These are phyloP conservation scores for Suillus subaureus DNA, from an alignment of 768 basidiomycete species.

Conservation along the genomic window DNA sequence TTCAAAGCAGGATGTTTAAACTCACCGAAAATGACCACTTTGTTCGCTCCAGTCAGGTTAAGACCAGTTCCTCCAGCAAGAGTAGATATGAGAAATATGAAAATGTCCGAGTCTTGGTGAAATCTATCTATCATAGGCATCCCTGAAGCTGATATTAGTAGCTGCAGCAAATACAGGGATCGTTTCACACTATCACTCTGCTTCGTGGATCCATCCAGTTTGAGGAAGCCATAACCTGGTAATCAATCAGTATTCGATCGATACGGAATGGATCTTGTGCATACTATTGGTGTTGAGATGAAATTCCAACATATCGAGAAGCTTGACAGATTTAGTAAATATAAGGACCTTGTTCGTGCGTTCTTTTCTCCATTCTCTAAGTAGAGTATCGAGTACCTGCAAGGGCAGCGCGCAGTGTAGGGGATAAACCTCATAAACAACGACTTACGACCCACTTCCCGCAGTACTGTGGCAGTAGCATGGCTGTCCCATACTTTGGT, in stretches of 20 bases:
- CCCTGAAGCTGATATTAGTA: conserved; percentile 43
- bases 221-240: conserved; percentile 62
- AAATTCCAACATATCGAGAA: conserved; percentile 83
- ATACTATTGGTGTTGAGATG: conserved; percentile 63
- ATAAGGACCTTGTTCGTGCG: conserved; percentile 84
- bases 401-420: background rate
- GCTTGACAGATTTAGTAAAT: conserved; percentile 91
- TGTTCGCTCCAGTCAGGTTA: conserved; percentile 91
- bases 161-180: background rate
- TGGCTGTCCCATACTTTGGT: conserved; percentile 63
- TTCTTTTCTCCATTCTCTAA: conserved; percentile 69
- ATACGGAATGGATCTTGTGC: conserved; percentile 15
- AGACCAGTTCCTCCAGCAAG: conserved; percentile 90
- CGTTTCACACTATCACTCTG: conserved; percentile 60
- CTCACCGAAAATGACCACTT: conserved; percentile 88
- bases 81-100: conserved; percentile 87
- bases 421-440: background rate
- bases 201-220: conserved; percentile 78
- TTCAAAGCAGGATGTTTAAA: conserved; percentile 6
- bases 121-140: conserved; percentile 89
- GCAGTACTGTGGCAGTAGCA: conserved; percentile 67
- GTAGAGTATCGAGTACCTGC: conserved; percentile 66
- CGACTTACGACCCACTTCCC: conserved; percentile 80
- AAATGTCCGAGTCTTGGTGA: conserved; percentile 70
- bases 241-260: conserved; percentile 6